A percentile compares a stretch with the other conserved stretches of the same genome.
Evolutionary conservation across 108 stramenopile genomes (phyloP).

Genomic region (Conticribra guillardii): DNA sequence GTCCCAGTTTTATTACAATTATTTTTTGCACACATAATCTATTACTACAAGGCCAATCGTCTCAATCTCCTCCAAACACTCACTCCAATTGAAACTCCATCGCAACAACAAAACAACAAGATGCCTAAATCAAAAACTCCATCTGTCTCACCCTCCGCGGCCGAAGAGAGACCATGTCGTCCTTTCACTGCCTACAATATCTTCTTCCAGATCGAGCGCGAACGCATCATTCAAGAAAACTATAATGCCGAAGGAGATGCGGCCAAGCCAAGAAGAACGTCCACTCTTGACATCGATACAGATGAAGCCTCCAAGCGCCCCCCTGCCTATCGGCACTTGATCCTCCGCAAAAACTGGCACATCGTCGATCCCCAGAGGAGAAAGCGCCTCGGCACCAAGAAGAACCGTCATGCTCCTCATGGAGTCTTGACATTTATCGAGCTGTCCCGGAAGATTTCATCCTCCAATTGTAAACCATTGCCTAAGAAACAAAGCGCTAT

Average conservation of each 20-base stretch:
- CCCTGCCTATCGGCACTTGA: neutral
- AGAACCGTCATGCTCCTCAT: neutral
- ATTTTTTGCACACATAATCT: too few species aligned
- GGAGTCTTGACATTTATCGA: neutral
- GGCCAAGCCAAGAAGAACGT: neutral
- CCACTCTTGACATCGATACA: neutral
- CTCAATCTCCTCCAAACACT: too few species aligned
- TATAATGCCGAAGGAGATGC: neutral
- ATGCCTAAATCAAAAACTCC: neutral
- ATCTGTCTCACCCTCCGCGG: neutral
- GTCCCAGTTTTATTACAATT: too few species aligned
- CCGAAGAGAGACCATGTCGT: neutral
- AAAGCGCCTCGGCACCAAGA: neutral
- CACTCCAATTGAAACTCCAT: too few species aligned
- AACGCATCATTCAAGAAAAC: conserved; percentile 10
- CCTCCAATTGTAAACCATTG: neutral
- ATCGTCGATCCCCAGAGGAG: neutral
- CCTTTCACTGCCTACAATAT: conserved; percentile 20
- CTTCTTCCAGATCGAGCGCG: conserved; percentile 23
- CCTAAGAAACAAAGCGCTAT: neutral
- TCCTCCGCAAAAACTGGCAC: neutral
- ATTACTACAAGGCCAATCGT: too few species aligned
- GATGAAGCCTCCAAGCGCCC: too few species aligned
- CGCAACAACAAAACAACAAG: too few species aligned
- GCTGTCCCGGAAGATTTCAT: neutral